Evolutionary conservation across 176 grass and related monocot species (phyloP).

Genomic region (Lolium perenne): DNA sequence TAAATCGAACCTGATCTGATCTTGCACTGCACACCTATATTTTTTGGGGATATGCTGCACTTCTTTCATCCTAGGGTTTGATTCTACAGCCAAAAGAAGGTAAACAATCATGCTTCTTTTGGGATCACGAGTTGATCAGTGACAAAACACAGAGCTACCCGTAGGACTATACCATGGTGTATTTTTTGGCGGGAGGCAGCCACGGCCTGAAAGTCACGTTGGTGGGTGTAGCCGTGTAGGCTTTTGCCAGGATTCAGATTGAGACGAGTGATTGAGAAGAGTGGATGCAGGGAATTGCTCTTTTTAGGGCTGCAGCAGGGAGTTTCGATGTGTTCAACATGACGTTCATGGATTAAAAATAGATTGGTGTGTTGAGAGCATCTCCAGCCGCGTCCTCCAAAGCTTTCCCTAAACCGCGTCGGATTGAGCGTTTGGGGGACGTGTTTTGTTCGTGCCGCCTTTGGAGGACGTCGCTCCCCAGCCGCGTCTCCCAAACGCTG

Average conservation of each 20-base stretch:
- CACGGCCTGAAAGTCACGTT: constrained; percentile 7
- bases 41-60: constrained; percentile 13
- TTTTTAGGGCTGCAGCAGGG: not conserved
- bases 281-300: not conserved
- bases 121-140: constrained; percentile 16
- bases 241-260: constrained; percentile 32
- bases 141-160: not conserved
- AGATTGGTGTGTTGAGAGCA: too few species aligned
- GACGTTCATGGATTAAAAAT: constrained; percentile 12
- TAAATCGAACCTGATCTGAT: constrained; percentile 22
- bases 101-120: constrained; percentile 45
- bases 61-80: constrained; percentile 34
- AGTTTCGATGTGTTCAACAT: not conserved
- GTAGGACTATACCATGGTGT: not conserved
- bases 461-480: too few species aligned
- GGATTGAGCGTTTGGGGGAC: too few species aligned
- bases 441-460: too few species aligned
- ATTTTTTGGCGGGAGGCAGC: not conserved
- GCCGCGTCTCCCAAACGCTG: too few species aligned
- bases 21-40: not conserved
- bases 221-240: constrained; percentile 11
- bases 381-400: too few species aligned
- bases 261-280: not conserved
- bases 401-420: too few species aligned
- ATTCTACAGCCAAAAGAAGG: constrained; percentile 41